These are phyloP conservation scores for Brassica juncea DNA, from an alignment of 345 rosid genomes.

Conservation along the genomic window DNA sequence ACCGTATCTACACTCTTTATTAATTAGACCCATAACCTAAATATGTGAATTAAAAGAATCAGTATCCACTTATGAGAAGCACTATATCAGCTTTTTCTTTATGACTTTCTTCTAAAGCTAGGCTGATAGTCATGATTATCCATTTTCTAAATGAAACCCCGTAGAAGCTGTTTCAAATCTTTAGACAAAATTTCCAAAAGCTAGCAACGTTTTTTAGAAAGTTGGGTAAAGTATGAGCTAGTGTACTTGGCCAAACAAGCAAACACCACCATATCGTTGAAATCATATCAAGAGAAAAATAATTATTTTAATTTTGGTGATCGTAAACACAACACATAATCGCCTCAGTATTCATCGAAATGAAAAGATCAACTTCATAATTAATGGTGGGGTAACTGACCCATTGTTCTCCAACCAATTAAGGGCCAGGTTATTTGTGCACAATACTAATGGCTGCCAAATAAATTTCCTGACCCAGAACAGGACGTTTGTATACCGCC, in stretches of 20 bases:
- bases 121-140: constrained; percentile 28
- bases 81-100: constrained; percentile 40
- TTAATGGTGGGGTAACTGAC: constrained; percentile 26
- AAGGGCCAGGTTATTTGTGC: constrained; percentile 17
- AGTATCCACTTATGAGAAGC: constrained; percentile 39
- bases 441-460: constrained; percentile 5
- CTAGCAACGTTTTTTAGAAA: constrained; percentile 20
- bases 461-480: background rate
- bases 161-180: constrained; percentile 38
- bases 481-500: background rate
- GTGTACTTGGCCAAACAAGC: constrained; percentile 40
- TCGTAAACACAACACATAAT: constrained; percentile 27
- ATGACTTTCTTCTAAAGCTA: constrained; percentile 37
- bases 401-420: constrained; percentile 32
- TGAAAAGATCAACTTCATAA: constrained; percentile 23
- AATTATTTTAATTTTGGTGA: background rate
- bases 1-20: constrained; percentile 27
- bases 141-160: constrained; percentile 29
- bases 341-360: constrained; percentile 11
- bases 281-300: constrained; percentile 15
- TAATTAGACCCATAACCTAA: constrained; percentile 22
- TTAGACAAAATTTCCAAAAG: constrained; percentile 38
- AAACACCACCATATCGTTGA: constrained; percentile 14
- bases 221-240: constrained; percentile 8
- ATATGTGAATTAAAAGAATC: background rate